Conservation (phyloP, 1,139 yeast genomes). For the Yamadazyma trypodendri region DNA sequence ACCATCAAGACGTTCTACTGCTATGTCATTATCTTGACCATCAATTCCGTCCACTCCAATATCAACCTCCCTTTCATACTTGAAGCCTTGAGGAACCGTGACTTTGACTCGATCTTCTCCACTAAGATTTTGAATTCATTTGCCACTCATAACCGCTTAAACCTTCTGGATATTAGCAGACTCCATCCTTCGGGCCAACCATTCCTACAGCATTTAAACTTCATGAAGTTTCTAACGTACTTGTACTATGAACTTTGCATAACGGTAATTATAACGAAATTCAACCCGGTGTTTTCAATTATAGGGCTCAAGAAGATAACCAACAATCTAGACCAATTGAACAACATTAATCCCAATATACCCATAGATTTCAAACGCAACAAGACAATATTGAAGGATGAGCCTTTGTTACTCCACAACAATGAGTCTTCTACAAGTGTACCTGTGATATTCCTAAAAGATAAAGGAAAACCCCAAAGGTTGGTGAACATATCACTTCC, state of each 20-base stretch:
- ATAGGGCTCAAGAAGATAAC: slow-evolving; percentile 29
- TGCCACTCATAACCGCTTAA: background rate
- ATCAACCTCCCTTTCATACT: slow-evolving; percentile 10
- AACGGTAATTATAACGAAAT: slow-evolving; percentile 40
- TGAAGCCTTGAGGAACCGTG: slow-evolving; percentile 8
- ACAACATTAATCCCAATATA: slow-evolving; percentile 24
- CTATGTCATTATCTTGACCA: slow-evolving; percentile 9
- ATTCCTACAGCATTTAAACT: background rate
- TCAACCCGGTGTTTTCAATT: slow-evolving; percentile 28
- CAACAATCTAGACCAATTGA: slow-evolving; percentile 31
- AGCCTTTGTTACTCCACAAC: slow-evolving; percentile 4
- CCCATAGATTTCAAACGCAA: slow-evolving; percentile 21
- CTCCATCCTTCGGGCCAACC: background rate
- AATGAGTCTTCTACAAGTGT: slow-evolving; percentile 4
- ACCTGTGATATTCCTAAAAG: slow-evolving; percentile 13
- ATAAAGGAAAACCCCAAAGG: slow-evolving; percentile 5
- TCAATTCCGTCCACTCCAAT: slow-evolving; percentile 8
- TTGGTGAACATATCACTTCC: slow-evolving; percentile 11
- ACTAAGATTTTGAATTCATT: slow-evolving; percentile 9
- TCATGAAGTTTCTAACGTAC: slow-evolving; percentile 19
- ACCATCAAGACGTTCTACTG: slow-evolving; percentile 12
- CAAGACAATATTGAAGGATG: slow-evolving; percentile 9
- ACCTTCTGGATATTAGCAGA: background rate
- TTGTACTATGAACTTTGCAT: slow-evolving; percentile 40
- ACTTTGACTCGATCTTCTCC: slow-evolving; percentile 13